Base-by-base conservation (phyloP, 2,329 filamentous ascomycete species). In the Neocucurbitaria cava region DNA sequence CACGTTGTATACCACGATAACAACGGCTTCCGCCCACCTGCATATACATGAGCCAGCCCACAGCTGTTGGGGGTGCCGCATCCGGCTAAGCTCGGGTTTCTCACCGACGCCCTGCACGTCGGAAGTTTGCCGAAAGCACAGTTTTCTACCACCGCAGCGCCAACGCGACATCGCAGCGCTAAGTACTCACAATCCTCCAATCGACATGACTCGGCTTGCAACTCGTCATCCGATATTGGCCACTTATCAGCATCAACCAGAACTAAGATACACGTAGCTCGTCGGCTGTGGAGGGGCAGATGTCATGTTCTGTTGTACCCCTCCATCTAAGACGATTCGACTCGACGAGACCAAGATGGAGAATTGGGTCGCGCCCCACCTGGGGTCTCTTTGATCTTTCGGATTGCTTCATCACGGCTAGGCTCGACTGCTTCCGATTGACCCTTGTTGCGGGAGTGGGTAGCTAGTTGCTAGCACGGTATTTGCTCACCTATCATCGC, bases 191-290 rank as follows among this genome's bases (percentile, higher is more conserved):
- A 41, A 44, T n/a, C 42, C 49, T 59, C 65, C 65, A 68, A 63
- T 64, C 49, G 58, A 46, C 47, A 51, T 42, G 40, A 45, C 31
- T 54, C 45, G 60, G 51, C 61, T 61, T 59, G 44, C 41, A 64
- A 63, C 55, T 52, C 46, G 31, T 30, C 41, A 39, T 38, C 35
- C 49, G 36, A 56, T 52, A 73, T 73, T 73, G 69, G 70, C 59
- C 68, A 38, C 47, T 43, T 21, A 41, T 49, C 41, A 53, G 36
- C 44, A 35, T 33, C 21, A 31, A 41, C 36, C 42, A 43, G 33
- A 54, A 40, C 58, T 61, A 65, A 50, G 49, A 39, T 49, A 43
- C 39, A 52, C 54, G 55, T 61, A 61, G 62, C 52, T 41, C 28
- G 28, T 48, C 49, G 58, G 45, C 36, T 31, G 28, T 43, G 31